These are phyloP conservation scores for Tetratostichococcus sp. DNA, from an alignment of 139 green algal species.

Conservation along the genomic window DNA sequence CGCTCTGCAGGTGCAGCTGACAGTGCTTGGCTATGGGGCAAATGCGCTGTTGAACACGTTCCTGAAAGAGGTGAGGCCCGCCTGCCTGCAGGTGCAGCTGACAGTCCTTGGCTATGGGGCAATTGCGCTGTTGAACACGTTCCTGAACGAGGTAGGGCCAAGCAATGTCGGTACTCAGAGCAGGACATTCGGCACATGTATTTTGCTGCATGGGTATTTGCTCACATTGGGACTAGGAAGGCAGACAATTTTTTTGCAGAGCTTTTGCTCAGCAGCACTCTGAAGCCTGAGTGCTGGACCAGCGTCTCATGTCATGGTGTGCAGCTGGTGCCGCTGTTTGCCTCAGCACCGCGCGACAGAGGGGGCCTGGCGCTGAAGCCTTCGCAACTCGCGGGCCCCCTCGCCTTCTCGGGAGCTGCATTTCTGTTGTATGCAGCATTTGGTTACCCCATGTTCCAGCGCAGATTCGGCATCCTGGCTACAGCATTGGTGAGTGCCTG, in stretches of 20 bases:
- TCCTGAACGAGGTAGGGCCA: no score
- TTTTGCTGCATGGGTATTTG: not conserved
- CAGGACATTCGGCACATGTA: no score
- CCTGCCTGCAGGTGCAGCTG: no score
- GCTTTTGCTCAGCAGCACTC: no score
- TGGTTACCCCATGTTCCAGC: constrained; percentile 46
- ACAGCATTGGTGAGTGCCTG: no score
- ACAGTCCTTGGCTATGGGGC: no score
- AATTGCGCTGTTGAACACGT: no score
- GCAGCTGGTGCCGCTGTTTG: constrained; percentile 63
- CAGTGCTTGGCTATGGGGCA: constrained; percentile 45
- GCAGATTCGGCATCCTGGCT: constrained; percentile 21
- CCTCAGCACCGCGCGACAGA: constrained; percentile 33
- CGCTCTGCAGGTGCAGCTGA: constrained; percentile 30
- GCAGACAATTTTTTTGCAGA: no score
- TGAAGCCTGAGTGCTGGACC: no score
- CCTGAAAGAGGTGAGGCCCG: constrained; percentile 23
- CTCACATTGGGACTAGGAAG: no score
- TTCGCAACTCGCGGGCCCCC: constrained; percentile 43
- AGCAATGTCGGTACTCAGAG: no score
- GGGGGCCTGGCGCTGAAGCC: constrained; percentile 50
- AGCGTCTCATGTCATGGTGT: not conserved
- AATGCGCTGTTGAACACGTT: constrained; percentile 53
- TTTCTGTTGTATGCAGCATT: constrained; percentile 41
- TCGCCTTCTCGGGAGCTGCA: constrained; percentile 45